Evolutionary conservation across 2,329 filamentous ascomycete species (phyloP).

Genomic region (Trichoderma oligosporum): DNA sequence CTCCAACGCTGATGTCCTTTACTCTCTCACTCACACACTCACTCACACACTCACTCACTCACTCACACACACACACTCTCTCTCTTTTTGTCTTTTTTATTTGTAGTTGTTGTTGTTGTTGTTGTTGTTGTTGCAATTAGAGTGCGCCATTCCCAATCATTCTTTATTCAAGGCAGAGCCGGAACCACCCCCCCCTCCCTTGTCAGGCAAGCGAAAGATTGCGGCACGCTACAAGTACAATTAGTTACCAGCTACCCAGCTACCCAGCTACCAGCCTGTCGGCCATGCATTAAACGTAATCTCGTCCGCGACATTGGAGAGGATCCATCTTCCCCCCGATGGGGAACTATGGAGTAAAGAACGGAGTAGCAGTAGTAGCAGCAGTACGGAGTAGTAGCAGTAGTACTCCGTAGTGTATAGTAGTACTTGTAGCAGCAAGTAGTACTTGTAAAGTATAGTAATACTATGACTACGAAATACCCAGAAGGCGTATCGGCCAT

Average conservation of each 20-base stretch:
- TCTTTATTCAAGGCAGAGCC: slow-evolving; percentile 12
- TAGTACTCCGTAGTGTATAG: background rate
- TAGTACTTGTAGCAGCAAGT: no score
- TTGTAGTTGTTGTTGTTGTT: no score
- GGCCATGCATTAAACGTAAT: slow-evolving; percentile 13
- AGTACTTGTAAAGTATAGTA: background rate
- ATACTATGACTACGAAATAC: background rate
- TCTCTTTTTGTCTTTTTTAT: background rate
- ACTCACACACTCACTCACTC: background rate
- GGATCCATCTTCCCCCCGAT: background rate
- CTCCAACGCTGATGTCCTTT: background rate
- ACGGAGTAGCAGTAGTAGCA: background rate
- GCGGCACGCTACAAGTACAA: no score
- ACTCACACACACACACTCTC: no score
- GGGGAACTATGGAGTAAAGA: background rate
- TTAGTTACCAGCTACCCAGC: no score
- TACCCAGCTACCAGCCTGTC: background rate
- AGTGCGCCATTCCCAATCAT: background rate
- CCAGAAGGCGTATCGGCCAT: background rate
- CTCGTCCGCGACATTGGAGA: slow-evolving; percentile 3
- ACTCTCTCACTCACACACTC: background rate
- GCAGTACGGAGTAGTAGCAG: background rate
- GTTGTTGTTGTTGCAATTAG: slow-evolving; percentile 2
- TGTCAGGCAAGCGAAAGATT: slow-evolving; percentile 8
- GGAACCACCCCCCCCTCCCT: background rate